These are phyloP conservation scores for Ogataea allantospora DNA, from an alignment of 805 yeast genomes.

Conservation along the genomic window DNA sequence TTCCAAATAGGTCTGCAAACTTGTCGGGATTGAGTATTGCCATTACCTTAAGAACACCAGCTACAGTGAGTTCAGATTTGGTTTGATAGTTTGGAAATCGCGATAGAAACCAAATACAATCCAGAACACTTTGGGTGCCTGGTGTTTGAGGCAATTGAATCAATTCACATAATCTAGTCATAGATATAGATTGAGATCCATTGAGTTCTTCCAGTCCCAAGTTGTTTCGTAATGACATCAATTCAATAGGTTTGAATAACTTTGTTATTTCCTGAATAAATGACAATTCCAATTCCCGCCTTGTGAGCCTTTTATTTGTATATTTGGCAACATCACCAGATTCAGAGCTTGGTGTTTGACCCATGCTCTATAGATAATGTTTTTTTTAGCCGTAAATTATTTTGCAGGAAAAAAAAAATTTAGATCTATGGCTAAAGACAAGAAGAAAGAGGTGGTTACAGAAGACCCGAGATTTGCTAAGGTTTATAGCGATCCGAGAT, in stretches of 20 bases:
- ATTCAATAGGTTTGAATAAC: constrained; percentile 25
- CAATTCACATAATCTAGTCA: constrained; percentile 26
- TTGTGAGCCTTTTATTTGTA: constrained; percentile 15
- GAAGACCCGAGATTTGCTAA: constrained; percentile 75
- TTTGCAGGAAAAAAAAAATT: constrained; percentile 9
- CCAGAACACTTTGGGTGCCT: constrained; percentile 37
- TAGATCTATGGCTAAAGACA: constrained; percentile 8
- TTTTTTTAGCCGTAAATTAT: constrained; percentile 1
- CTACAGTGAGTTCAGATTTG: constrained; percentile 30
- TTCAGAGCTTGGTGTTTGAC: constrained; percentile 21
- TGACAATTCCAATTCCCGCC: constrained; percentile 17
- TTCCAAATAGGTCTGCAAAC: constrained; percentile 36
- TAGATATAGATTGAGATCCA: constrained; percentile 26
- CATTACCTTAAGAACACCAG: constrained; percentile 43
- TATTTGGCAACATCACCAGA: constrained; percentile 7
- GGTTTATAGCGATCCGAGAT: constrained; percentile 85
- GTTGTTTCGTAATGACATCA: constrained; percentile 24
- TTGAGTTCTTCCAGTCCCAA: constrained; percentile 23
- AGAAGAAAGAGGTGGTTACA: constrained; percentile 36
- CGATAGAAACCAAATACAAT: constrained; percentile 39
- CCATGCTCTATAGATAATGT: constrained; percentile 17
- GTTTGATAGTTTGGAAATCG: constrained; percentile 23
- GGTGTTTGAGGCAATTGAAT: constrained; percentile 38
- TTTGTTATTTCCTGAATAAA: constrained; percentile 21
- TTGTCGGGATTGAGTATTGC: constrained; percentile 45